A percentile compares a stretch with the other conserved stretches of the same genome.
Conservation (phyloP, 768 basidiomycete species). For the Lentinula sp. region DNA sequence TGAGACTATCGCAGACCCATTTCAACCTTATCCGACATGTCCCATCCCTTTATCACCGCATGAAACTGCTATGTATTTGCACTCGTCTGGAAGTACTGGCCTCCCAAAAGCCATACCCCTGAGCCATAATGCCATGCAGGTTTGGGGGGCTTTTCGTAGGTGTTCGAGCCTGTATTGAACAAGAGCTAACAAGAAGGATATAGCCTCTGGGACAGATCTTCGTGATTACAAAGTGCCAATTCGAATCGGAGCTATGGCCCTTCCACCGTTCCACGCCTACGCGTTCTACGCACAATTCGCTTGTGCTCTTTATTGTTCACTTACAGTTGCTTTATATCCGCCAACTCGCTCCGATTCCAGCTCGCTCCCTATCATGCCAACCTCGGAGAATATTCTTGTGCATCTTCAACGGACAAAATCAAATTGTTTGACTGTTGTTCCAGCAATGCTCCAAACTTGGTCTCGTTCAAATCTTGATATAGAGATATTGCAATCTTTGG, state of each 20-base stretch:
- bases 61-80: conserved; percentile 20
- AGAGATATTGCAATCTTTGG: conserved; percentile 17
- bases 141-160: conserved; percentile 14
- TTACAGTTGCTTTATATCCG: conserved; percentile 19
- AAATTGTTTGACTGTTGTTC: conserved; percentile 20
- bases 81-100: conserved; percentile 36
- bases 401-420: conserved; percentile 15
- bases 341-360: conserved; percentile 15
- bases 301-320: conserved; percentile 15
- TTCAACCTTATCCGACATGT: neutral
- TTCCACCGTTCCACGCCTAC: conserved; percentile 26
- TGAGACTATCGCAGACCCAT: conserved; percentile 10
- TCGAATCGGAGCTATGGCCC: conserved; percentile 18
- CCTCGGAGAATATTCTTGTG: conserved; percentile 28
- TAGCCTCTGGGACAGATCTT: conserved; percentile 5
- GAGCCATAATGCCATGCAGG: conserved; percentile 14
- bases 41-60: conserved; percentile 3
- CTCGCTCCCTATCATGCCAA: conserved; percentile 24
- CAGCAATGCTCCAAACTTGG: conserved; percentile 24
- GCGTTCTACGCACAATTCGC: conserved; percentile 20
- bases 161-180: no score
- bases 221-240: conserved; percentile 7
- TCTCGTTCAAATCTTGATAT: conserved; percentile 16
- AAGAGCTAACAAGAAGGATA: neutral
- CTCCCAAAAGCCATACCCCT: conserved; percentile 29